Base-by-base conservation (phyloP, 1,284 basidiomycete species). In the Trichosporon sp. region DNA sequence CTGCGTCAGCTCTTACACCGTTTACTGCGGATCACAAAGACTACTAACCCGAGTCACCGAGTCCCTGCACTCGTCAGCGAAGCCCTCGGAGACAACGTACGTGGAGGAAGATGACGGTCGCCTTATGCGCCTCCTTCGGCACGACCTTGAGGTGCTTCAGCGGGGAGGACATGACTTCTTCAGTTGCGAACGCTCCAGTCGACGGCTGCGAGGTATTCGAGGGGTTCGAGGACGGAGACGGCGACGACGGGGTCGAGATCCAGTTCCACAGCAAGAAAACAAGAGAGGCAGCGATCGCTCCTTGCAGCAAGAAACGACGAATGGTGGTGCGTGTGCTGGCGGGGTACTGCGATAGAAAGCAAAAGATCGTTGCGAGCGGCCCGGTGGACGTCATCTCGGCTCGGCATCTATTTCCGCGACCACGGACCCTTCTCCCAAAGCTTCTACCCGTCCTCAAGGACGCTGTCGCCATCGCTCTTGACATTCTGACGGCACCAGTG, bases 31-130 rank as follows among this genome's bases (percentile, higher is more conserved):
- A 15, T n/a, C 7, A 1, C 21, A 5, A 1, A 32, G 2, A 74
- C 73, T 12, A 66, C 74, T 18, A 66, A 77, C 79, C 81, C 31
- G 70, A 76, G 71, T 82, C 81, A 9, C 80, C 81, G 8, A 83
- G 74, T n/a, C 80, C 80, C 77, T 80, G 62, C 2, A 7, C 8
- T 27, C 12, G 66, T 68, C 64, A 70, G 66, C 38, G 1, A 1
- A 25, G 21, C 25, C 3, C 7, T 18, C 1, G 4, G 9, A 1
- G 23, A 3, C n/a, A 42, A 83, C 89, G 75, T 80, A 93, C 91
- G 86, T 96, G 94, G 42, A 92, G 84, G 80, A 95, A 93, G 77
- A 96, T 91, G 73, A 95, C 88, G 1, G 92, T 94, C 3, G 92
- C 92, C 2, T 91, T 90, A 81, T 95, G 93, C 73, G 77, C 79